Evolutionary conservation across 768 basidiomycete genomes (phyloP).

Genomic region (Leccinum incarnatum): DNA sequence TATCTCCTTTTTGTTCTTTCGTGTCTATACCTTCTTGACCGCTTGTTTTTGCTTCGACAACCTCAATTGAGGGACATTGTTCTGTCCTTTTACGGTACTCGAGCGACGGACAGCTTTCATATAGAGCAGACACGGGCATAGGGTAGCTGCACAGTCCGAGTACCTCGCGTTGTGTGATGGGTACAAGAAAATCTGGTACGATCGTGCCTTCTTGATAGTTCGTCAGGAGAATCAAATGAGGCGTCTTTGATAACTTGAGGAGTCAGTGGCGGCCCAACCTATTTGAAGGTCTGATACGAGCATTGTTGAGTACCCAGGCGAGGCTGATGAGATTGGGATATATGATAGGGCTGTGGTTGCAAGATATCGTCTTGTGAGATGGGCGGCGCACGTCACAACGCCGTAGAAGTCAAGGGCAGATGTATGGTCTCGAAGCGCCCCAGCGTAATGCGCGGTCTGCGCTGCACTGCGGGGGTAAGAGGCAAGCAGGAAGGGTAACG

Average conservation of each 20-base stretch:
- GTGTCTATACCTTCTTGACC: constrained; percentile 19
- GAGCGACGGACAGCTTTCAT: not conserved
- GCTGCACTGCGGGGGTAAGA: not conserved
- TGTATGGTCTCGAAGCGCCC: not conserved
- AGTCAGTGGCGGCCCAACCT: not conserved
- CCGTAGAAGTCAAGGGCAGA: not conserved
- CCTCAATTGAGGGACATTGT: constrained; percentile 8
- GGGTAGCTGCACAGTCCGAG: not conserved
- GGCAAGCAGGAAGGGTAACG: not conserved
- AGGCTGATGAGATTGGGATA: not conserved
- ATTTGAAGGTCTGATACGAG: not conserved
- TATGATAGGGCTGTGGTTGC: not conserved
- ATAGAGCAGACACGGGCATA: not conserved
- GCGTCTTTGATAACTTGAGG: not conserved
- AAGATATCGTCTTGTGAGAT: not conserved
- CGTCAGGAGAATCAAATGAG: not conserved
- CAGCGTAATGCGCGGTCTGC: not conserved
- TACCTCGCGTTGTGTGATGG: not conserved
- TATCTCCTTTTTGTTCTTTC: constrained; percentile 12
- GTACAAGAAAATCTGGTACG: not conserved
- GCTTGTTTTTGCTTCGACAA: constrained; percentile 9
- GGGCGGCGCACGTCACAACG: not conserved
- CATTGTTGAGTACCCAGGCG: too few species aligned
- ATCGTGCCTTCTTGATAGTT: not conserved
- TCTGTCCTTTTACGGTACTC: not conserved